These are phyloP conservation scores for Alternaria angustiovoidea DNA, from an alignment of 2,329 filamentous ascomycete genomes.

Conservation along the genomic window DNA sequence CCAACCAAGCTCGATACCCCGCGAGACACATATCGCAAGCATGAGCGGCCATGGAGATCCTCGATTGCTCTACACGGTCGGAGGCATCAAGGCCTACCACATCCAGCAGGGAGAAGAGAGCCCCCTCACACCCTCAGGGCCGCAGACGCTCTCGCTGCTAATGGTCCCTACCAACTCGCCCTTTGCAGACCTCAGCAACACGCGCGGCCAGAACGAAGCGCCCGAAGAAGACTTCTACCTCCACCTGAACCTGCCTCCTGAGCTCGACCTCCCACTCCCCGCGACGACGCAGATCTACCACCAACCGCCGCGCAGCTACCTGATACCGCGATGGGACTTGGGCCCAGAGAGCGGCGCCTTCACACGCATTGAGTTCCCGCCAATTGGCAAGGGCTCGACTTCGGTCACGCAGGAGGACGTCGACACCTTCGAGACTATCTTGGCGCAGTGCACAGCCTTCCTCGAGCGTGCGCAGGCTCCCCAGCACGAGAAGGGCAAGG, in stretches of 20 bases:
- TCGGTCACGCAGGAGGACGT: slow-evolving; percentile 86
- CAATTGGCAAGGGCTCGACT: slow-evolving; percentile 68
- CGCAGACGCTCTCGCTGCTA: slow-evolving; percentile 88
- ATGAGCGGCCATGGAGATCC: slow-evolving; percentile 64
- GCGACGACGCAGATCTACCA: slow-evolving; percentile 98
- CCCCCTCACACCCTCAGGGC: slow-evolving; percentile 81
- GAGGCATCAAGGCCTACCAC: slow-evolving; percentile 90
- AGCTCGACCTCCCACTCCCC: slow-evolving; percentile 90
- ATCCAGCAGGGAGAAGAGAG: slow-evolving; percentile 87
- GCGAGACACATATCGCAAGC: slow-evolving; percentile 25
- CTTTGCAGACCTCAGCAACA: slow-evolving; percentile 64
- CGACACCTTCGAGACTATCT: slow-evolving; percentile 95
- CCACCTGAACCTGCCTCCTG: slow-evolving; percentile 91
- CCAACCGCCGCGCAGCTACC: slow-evolving; percentile 88
- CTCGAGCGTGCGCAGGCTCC: slow-evolving; percentile 79
- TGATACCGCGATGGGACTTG: slow-evolving; percentile 95
- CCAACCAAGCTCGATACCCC: slow-evolving; percentile 13
- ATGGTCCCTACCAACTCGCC: slow-evolving; percentile 93
- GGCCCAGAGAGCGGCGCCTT: slow-evolving; percentile 89
- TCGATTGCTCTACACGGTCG: slow-evolving; percentile 67
- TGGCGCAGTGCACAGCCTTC: slow-evolving; percentile 97
- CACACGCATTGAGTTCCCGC: slow-evolving; percentile 89
- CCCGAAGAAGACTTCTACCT: slow-evolving; percentile 88
- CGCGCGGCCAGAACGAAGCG: slow-evolving; percentile 63
- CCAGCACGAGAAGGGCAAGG: slow-evolving; percentile 52